Evolutionary conservation across 352 stramenopile genomes (phyloP).

Genomic region (Phytopythium vexans): DNA sequence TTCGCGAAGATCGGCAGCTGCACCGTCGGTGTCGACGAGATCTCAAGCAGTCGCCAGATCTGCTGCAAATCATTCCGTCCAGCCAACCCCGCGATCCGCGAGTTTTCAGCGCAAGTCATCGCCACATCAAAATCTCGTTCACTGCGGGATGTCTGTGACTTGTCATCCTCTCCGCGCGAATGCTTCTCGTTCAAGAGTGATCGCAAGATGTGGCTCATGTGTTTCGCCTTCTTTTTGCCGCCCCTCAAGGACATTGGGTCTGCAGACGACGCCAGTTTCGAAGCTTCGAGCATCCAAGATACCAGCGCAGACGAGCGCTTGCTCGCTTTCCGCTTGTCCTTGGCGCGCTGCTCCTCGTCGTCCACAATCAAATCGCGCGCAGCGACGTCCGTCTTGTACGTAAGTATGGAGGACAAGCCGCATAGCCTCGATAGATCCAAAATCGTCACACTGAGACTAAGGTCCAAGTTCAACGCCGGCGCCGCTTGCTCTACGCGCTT

Average conservation of each 20-base stretch:
- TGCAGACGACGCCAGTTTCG: constrained; percentile 21
- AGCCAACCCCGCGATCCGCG: constrained; percentile 42
- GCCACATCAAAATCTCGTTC: constrained; percentile 11
- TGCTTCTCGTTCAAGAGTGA: constrained; percentile 7
- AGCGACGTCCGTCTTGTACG: constrained; percentile 48
- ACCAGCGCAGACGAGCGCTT: constrained; percentile 33
- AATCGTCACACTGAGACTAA: constrained; percentile 68
- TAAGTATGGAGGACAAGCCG: constrained; percentile 69
- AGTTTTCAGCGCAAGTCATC: constrained; percentile 60
- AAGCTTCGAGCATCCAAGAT: constrained; percentile 55
- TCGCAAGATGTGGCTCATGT: constrained; percentile 9
- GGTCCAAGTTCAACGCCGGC: constrained; percentile 50
- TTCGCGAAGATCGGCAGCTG: constrained; percentile 49
- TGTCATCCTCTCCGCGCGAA: not conserved
- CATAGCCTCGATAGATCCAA: constrained; percentile 76
- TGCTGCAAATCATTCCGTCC: constrained; percentile 71
- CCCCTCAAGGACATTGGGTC: constrained; percentile 29
- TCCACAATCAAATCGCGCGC: constrained; percentile 13
- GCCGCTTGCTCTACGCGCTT: constrained; percentile 48
- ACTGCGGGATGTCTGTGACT: not conserved
- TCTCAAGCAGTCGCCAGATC: constrained; percentile 77
- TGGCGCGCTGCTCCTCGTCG: not conserved
- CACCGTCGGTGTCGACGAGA: constrained; percentile 51
- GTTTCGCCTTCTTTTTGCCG: constrained; percentile 17
- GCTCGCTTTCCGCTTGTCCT: constrained; percentile 2